Percentiles rank a stretch among this genome's conserved stretches.
These are phyloP conservation scores for Aspergillus awamori DNA, from an alignment of 2,329 filamentous ascomycete genomes.

Conservation along the genomic window DNA sequence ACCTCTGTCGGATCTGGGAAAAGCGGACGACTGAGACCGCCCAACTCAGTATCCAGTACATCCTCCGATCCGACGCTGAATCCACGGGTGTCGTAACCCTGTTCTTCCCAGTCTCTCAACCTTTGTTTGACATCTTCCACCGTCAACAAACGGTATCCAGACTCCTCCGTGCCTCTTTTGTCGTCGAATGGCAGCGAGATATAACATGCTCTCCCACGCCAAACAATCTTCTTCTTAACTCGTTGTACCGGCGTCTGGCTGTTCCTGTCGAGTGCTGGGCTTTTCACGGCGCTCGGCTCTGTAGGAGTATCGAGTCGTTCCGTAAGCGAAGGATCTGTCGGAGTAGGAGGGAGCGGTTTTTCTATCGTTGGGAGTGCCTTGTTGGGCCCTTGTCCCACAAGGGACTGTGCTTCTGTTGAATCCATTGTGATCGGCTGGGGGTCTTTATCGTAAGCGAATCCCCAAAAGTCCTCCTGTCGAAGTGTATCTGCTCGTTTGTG, in stretches of 20 bases:
- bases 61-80: constrained; percentile 41
- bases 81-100: constrained; percentile 48
- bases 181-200: constrained; percentile 71
- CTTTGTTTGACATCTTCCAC: constrained; percentile 42
- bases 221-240: constrained; percentile 71
- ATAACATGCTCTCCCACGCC: constrained; percentile 74
- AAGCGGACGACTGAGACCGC: constrained; percentile 47
- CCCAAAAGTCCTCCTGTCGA: constrained; percentile 50
- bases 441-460: constrained; percentile 48
- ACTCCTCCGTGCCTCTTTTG: constrained; percentile 58
- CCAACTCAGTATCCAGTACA: constrained; percentile 31
- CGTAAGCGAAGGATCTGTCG: constrained; percentile 17
- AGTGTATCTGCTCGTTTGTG: constrained; percentile 47
- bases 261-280: constrained; percentile 20
- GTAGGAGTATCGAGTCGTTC: constrained; percentile 16
- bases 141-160: constrained; percentile 41
- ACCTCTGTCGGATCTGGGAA: constrained; percentile 47
- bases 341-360: constrained; percentile 46
- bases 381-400: constrained; percentile 22
- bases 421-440: constrained; percentile 38
- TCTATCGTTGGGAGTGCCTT: constrained; percentile 36
- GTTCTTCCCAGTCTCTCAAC: constrained; percentile 45
- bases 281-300: constrained; percentile 18
- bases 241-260: constrained; percentile 35
- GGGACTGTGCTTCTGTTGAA: constrained; percentile 26